Percentiles rank a stretch among this genome's conserved stretches.
Conservation (phyloP, 805 yeast species). For the Metschnikowia shivogae region DNA sequence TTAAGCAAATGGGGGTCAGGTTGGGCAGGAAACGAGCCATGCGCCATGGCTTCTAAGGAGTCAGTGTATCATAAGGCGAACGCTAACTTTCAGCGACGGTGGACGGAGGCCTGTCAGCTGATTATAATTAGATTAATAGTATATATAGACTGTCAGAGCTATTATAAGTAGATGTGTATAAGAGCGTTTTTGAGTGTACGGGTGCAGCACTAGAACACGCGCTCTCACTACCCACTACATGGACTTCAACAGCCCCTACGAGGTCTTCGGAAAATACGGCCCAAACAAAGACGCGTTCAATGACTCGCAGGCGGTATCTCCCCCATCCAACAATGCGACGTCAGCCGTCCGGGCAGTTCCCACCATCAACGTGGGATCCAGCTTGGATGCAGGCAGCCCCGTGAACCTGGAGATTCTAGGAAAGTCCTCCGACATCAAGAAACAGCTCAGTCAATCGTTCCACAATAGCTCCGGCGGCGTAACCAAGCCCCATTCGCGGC, state of each 20-base stretch:
- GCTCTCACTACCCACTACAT: background rate
- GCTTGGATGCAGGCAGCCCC: constrained; percentile 19
- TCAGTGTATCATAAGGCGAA: no score
- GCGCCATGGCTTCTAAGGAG: background rate
- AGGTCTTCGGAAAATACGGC: constrained; percentile 1
- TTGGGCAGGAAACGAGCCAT: constrained; percentile 6
- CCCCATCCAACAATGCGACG: background rate
- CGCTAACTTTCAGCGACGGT: no score
- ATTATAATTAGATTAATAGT: no score
- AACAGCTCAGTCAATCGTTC: constrained; percentile 39
- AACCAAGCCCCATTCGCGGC: constrained; percentile 35
- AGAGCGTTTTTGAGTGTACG: no score
- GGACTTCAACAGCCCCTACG: constrained; percentile 4
- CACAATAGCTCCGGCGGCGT: constrained; percentile 29
- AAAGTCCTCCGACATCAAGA: constrained; percentile 35
- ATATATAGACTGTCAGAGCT: no score
- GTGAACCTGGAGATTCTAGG: constrained; percentile 24
- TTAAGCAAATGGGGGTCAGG: constrained; percentile 9
- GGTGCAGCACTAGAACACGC: background rate
- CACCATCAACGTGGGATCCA: constrained; percentile 24
- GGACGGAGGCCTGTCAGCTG: no score
- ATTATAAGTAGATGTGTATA: no score
- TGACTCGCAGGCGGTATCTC: background rate
- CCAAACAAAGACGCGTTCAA: background rate
- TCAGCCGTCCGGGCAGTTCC: constrained; percentile 18